Percentiles rank a stretch among this genome's conserved stretches.
Evolutionary conservation across 208 protist species (phyloP).

Genomic region (Spongospora subterranea): DNA sequence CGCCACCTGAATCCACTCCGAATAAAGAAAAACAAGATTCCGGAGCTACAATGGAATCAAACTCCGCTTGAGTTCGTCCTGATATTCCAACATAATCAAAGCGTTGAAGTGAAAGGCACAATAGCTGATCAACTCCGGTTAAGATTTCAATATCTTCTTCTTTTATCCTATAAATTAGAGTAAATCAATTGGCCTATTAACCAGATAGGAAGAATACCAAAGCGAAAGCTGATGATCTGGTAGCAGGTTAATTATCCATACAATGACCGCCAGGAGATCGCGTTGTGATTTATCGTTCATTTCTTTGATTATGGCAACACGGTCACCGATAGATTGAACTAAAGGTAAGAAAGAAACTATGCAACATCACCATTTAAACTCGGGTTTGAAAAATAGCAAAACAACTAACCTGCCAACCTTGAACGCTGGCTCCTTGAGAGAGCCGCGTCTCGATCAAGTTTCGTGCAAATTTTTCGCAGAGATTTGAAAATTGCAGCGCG

Average conservation of each 20-base stretch:
- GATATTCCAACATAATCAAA: slow-evolving; percentile 35
- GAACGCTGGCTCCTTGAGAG: not conserved
- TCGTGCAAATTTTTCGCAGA: slow-evolving; percentile 22
- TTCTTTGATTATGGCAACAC: not conserved
- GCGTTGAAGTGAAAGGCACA: not conserved
- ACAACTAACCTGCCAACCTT: not conserved
- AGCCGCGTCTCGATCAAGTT: slow-evolving; percentile 13
- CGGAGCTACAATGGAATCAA: slow-evolving; percentile 17
- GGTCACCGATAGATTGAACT: not conserved
- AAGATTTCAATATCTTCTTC: slow-evolving; percentile 6
- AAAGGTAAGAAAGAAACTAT: slow-evolving; percentile 11
- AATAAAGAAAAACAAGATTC: slow-evolving; percentile 3
- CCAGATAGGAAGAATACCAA: not conserved
- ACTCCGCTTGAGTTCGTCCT: not conserved
- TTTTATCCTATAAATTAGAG: not conserved
- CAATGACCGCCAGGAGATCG: not conserved
- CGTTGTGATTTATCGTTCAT: not conserved
- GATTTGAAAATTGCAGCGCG: not conserved
- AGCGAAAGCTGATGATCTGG: not conserved
- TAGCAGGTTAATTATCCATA: not conserved
- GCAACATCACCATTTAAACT: not conserved
- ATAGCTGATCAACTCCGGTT: not conserved
- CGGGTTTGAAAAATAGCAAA: not conserved
- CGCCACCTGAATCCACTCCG: not conserved
- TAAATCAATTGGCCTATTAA: not conserved